A percentile compares a stretch with the other conserved stretches of the same genome.
phyloP scores from a whole-genome alignment of 495 filamentous ascomycete species.

The Lineolata rhizophorae region DNA sequence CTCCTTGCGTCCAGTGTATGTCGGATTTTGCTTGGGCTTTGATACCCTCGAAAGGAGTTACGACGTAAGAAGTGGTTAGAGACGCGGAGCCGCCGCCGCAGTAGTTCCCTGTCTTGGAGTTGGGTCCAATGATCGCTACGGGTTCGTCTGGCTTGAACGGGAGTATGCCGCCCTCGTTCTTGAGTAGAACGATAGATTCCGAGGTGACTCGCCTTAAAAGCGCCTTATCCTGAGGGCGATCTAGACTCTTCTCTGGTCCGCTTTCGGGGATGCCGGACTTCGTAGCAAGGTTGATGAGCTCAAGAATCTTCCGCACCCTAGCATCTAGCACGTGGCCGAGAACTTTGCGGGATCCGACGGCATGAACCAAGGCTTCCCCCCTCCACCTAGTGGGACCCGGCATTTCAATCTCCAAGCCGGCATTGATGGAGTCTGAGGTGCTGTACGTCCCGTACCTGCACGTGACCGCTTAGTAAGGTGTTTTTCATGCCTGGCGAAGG shows the following conservation, averaged over 20 bases:
- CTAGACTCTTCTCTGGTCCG: conserved; percentile 32
- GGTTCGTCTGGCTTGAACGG: conserved; percentile 38
- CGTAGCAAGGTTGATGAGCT: conserved; percentile 40
- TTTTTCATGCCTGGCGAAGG: conserved; percentile 46
- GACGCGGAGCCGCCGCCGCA: conserved; percentile 63
- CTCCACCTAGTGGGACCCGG: conserved; percentile 47
- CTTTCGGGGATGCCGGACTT: conserved; percentile 45
- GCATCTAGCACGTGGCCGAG: conserved; percentile 32
- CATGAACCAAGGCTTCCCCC: conserved; percentile 38
- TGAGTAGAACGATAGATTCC: conserved; percentile 57
- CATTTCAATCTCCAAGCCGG: conserved; percentile 43
- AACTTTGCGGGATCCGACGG: conserved; percentile 35
- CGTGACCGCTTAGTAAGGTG: too few relatives aligned
- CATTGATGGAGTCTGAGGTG: conserved; percentile 32
- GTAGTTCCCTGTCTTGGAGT: too few relatives aligned
- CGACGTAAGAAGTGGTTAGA: conserved; percentile 52
- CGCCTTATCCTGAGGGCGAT: conserved; percentile 39
- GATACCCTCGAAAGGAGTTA: conserved; percentile 44
- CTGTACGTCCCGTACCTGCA: conserved; percentile 32
- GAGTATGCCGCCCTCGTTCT: conserved; percentile 44
- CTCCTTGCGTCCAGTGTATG: conserved; percentile 27
- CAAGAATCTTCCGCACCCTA: conserved; percentile 36
- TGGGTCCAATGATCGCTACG: conserved; percentile 49
- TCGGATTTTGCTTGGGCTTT: conserved; percentile 21
- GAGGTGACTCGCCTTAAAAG: conserved; percentile 42